Percentiles rank a stretch among this genome's conserved stretches.
Conservation (phyloP, 805 yeast species). For the Candida maltosa region DNA sequence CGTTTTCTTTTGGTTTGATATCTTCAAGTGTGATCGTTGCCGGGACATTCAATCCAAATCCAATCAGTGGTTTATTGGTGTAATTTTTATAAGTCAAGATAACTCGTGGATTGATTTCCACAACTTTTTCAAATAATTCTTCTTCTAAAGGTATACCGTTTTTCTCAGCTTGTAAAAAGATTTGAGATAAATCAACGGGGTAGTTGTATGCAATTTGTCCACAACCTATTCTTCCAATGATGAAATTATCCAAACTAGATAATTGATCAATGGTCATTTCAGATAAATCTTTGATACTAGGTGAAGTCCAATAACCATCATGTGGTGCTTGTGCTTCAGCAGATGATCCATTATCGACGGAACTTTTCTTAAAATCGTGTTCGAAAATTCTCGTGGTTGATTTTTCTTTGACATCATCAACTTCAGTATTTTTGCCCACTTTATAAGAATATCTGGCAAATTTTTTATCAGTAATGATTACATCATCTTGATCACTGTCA, state of each 20-base stretch:
- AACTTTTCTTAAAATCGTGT: slow-evolving; percentile 9
- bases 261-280: slow-evolving; percentile 45
- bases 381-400: slow-evolving; percentile 6
- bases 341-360: slow-evolving; percentile 9
- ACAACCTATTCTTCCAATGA: slow-evolving; percentile 62
- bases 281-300: slow-evolving; percentile 50
- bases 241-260: slow-evolving; percentile 55
- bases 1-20: slow-evolving; percentile 48
- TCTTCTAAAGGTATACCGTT: slow-evolving; percentile 34
- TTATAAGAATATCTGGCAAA: slow-evolving; percentile 13
- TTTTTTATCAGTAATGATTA: slow-evolving; percentile 3
- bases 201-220: slow-evolving; percentile 65
- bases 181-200: slow-evolving; percentile 66
- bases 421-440: slow-evolving; percentile 4
- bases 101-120: slow-evolving; percentile 43
- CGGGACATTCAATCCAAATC: slow-evolving; percentile 72
- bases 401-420: slow-evolving; percentile 7
- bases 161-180: slow-evolving; percentile 39
- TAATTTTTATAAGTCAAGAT: slow-evolving; percentile 64
- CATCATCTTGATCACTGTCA: slow-evolving; percentile 14
- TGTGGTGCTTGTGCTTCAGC: slow-evolving; percentile 11
- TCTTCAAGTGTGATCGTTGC: slow-evolving; percentile 68
- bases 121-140: slow-evolving; percentile 34
- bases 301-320: slow-evolving; percentile 70
- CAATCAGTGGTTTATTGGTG: slow-evolving; percentile 54